These are phyloP conservation scores for Vitis amurensis DNA, from an alignment of 164 flowering plant genomes.

Conservation along the genomic window DNA sequence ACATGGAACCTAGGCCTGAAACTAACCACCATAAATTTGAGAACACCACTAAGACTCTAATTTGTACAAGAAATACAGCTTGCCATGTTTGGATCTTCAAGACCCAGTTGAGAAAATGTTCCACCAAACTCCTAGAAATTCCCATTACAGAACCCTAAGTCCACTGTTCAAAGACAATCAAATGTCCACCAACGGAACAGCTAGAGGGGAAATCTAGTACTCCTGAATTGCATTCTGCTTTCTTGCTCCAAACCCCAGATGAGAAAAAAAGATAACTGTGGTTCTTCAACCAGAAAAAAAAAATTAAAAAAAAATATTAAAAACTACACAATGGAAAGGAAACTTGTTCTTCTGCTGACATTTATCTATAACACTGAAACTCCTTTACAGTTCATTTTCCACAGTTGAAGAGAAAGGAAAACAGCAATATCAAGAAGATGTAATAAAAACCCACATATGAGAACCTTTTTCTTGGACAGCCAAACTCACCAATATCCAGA, in stretches of 20 bases:
- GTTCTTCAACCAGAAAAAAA: neutral
- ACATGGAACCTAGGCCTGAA: conserved; percentile 84
- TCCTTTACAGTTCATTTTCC: neutral
- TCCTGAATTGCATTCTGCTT: neutral
- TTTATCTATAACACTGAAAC: conserved; percentile 1
- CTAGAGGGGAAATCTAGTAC: neutral
- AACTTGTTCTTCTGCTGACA: neutral
- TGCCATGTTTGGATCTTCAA: conserved; percentile 29
- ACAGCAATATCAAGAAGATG: conserved; percentile 1
- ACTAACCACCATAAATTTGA: conserved; percentile 39
- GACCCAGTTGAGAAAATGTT: conserved; percentile 24
- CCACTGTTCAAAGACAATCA: neutral
- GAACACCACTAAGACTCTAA: conserved; percentile 29
- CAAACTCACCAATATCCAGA: conserved; percentile 11
- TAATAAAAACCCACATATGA: conserved; percentile 12
- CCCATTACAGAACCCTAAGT: conserved; percentile 14
- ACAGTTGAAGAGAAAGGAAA: conserved; percentile 1
- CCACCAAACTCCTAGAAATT: conserved; percentile 5
- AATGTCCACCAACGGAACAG: conserved; percentile 1
- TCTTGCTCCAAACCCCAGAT: neutral
- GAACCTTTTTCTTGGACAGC: neutral
- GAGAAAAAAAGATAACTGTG: neutral
- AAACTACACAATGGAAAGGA: neutral
- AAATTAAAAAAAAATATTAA: neutral
- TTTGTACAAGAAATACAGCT: conserved; percentile 26